Conservation (phyloP, 2,329 filamentous ascomycete species). For the Trichoderma guizhouense region DNA sequence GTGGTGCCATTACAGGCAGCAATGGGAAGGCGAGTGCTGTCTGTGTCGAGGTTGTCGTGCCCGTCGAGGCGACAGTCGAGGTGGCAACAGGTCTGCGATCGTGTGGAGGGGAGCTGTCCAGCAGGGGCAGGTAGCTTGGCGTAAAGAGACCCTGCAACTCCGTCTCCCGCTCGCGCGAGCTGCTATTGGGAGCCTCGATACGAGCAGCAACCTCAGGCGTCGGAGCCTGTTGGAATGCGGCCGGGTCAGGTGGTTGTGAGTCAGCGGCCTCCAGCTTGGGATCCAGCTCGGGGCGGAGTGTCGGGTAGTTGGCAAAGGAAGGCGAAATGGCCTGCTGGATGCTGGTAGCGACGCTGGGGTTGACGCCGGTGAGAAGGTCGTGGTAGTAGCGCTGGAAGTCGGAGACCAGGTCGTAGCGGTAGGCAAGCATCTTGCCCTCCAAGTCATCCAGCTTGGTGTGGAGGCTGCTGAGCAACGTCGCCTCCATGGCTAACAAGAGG, state of each 20-base stretch:
- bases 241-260: constrained; percentile 31
- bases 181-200: constrained; percentile 28
- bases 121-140: constrained; percentile 58
- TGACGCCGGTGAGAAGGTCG: constrained; percentile 46
- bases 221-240: constrained; percentile 31
- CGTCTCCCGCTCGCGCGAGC: constrained; percentile 53
- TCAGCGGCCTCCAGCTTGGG: constrained; percentile 36
- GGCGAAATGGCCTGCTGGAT: constrained; percentile 47
- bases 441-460: constrained; percentile 53
- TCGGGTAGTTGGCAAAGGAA: constrained; percentile 44
- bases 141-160: constrained; percentile 61
- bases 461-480: constrained; percentile 50
- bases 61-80: neutral
- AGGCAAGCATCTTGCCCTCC: constrained; percentile 54
- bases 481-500: constrained; percentile 37
- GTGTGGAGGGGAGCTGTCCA: constrained; percentile 43
- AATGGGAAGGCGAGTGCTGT: constrained; percentile 19
- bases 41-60: constrained; percentile 2
- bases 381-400: constrained; percentile 56
- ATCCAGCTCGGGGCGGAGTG: constrained; percentile 40
- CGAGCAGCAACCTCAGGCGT: constrained; percentile 24
- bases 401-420: constrained; percentile 54
- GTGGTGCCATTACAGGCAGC: constrained; percentile 25
- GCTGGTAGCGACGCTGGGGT: constrained; percentile 44
- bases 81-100: constrained; percentile 15